Conservation (phyloP, 2,329 filamentous ascomycete species). For the Penicillium rolfsii region DNA sequence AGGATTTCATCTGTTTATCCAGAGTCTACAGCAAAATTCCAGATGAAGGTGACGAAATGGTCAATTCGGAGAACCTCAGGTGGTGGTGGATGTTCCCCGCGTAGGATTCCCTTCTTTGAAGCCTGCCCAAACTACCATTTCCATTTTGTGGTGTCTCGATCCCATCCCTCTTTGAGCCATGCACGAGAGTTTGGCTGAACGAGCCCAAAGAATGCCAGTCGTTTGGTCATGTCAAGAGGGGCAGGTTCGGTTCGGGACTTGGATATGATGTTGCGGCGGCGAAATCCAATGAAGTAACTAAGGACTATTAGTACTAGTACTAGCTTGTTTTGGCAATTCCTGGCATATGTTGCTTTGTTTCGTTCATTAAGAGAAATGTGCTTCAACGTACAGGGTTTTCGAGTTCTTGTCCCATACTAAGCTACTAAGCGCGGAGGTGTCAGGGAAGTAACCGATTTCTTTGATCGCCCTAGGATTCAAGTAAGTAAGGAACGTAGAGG, state of each 20-base stretch:
- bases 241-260: background rate
- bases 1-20: too few species aligned
- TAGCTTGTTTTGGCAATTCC: too few species aligned
- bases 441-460: background rate
- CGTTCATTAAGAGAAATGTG: background rate
- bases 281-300: slow-evolving; percentile 1
- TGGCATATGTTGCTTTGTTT: too few species aligned
- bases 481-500: background rate
- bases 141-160: background rate
- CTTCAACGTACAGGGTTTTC: background rate
- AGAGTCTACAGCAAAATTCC: too few species aligned
- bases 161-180: background rate
- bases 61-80: too few species aligned
- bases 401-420: background rate
- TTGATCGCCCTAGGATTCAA: background rate
- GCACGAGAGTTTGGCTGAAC: background rate
- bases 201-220: background rate
- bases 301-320: background rate
- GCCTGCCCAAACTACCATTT: background rate
- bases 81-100: background rate
- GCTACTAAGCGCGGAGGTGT: background rate
- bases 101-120: background rate
- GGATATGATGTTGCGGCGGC: background rate
- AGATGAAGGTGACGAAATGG: too few species aligned
- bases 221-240: background rate